These are phyloP conservation scores for Acrocalymma vagum DNA, from an alignment of 2,329 filamentous ascomycete species.

Conservation along the genomic window DNA sequence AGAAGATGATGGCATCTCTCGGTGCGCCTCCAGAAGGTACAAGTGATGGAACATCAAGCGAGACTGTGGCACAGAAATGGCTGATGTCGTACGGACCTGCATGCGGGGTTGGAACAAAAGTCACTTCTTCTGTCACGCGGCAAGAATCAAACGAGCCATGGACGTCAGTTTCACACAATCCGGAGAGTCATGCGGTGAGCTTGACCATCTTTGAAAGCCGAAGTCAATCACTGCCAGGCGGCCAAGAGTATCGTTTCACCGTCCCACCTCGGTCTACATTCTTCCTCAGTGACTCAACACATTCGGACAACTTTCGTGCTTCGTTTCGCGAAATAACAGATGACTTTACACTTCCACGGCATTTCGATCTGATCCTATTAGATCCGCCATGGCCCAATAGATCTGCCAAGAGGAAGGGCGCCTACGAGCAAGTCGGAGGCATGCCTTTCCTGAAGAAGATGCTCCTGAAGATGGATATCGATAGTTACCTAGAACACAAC, in stretches of 20 bases:
- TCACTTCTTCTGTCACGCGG: slow-evolving; percentile 10
- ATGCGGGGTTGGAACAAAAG: slow-evolving; percentile 23
- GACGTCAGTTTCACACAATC: slow-evolving; percentile 41
- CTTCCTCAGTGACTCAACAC: slow-evolving; percentile 58
- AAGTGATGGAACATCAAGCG: slow-evolving; percentile 24
- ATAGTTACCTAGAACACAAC: slow-evolving; percentile 45
- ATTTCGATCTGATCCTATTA: slow-evolving; percentile 74
- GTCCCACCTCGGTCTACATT: slow-evolving; percentile 61
- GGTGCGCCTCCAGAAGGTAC: slow-evolving; percentile 27
- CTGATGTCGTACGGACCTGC: slow-evolving; percentile 30
- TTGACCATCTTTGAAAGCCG: slow-evolving; percentile 27
- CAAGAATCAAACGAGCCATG: slow-evolving; percentile 29
- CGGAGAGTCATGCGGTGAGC: slow-evolving; percentile 28
- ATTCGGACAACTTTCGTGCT: slow-evolving; percentile 45
- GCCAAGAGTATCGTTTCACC: slow-evolving; percentile 42
- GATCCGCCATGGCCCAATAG: slow-evolving; percentile 86
- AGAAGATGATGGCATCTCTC: slow-evolving; percentile 46
- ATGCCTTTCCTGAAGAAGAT: slow-evolving; percentile 57
- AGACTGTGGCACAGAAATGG: slow-evolving; percentile 30
- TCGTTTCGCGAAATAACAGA: slow-evolving; percentile 47
- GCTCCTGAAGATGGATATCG: slow-evolving; percentile 56
- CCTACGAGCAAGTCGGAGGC: slow-evolving; percentile 55
- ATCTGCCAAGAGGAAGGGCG: slow-evolving; percentile 70
- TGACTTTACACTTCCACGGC: slow-evolving; percentile 52
- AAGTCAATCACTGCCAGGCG: slow-evolving; percentile 9